Conservation (phyloP, 345 rosid genomes). For the Eucalyptus sp. region DNA sequence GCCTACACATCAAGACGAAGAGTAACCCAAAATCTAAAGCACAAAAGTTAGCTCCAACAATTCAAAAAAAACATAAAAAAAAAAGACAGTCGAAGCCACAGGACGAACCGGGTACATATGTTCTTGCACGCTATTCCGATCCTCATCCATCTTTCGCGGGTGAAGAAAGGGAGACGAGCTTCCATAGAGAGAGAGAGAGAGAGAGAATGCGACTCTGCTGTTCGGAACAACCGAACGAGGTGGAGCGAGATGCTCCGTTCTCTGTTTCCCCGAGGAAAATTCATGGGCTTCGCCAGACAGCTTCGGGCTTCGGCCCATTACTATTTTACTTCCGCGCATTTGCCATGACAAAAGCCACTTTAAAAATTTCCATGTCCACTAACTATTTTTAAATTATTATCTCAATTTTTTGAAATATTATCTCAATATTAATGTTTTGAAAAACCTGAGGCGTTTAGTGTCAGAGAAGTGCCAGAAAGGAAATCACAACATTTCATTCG, state of each 20-base stretch:
- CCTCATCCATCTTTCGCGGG: neutral
- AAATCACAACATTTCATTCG: neutral
- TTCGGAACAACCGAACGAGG: neutral
- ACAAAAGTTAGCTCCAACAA: neutral
- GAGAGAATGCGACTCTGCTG: neutral
- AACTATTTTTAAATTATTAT: neutral
- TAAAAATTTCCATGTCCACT: neutral
- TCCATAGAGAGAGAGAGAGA: neutral
- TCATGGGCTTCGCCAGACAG: neutral
- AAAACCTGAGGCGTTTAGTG: neutral
- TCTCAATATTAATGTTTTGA: neutral
- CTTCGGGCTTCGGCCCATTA: neutral
- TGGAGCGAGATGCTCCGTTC: neutral
- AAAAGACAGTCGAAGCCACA: neutral
- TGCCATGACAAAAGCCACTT: neutral
- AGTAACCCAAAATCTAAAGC: neutral
- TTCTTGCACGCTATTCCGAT: neutral
- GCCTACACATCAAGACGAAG: neutral
- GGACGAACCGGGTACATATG: neutral
- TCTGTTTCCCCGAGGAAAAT: neutral
- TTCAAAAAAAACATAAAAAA: neutral
- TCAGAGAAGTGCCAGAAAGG: neutral
- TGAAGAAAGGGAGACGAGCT: neutral
- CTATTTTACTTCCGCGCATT: neutral
- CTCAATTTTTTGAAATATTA: neutral